Percentiles rank a stretch among this genome's conserved stretches.
phyloP scores from a whole-genome alignment of 2,329 filamentous ascomycete species.

The Corynespora cassiicola region DNA sequence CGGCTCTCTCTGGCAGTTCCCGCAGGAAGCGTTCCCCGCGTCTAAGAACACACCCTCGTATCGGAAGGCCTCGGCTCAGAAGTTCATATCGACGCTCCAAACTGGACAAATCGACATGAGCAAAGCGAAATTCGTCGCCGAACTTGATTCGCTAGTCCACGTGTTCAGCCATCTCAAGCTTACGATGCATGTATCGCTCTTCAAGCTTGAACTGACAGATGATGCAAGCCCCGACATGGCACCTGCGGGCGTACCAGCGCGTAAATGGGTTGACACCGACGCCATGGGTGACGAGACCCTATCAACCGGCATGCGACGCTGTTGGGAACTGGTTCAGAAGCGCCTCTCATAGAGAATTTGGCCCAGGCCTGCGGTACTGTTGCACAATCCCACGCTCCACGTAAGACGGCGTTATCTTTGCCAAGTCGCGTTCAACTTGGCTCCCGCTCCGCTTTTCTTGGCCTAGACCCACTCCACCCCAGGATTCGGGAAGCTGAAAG shows the following conservation, averaged over 20 bases:
- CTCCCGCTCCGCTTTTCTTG: slow-evolving; percentile 30
- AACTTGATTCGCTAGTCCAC: slow-evolving; percentile 37
- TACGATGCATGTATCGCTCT: slow-evolving; percentile 42
- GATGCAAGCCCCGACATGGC: not conserved
- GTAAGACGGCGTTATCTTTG: slow-evolving; percentile 32
- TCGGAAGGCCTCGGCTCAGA: slow-evolving; percentile 30
- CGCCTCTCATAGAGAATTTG: not conserved
- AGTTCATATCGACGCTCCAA: slow-evolving; percentile 25
- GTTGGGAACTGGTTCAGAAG: slow-evolving; percentile 35
- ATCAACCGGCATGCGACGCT: slow-evolving; percentile 45
- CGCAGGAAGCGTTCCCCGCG: slow-evolving; percentile 27
- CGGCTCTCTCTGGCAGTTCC: slow-evolving; percentile 37
- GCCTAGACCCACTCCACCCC: slow-evolving; percentile 21
- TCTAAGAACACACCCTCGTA: slow-evolving; percentile 21
- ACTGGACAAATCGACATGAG: slow-evolving; percentile 19
- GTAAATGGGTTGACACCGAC: slow-evolving; percentile 39
- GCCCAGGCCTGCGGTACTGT: not conserved
- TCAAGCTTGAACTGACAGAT: slow-evolving; percentile 21
- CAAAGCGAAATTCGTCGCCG: slow-evolving; percentile 20
- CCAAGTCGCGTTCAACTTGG: slow-evolving; percentile 28
- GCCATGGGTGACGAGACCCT: slow-evolving; percentile 40
- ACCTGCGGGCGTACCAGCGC: slow-evolving; percentile 16
- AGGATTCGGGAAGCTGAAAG: slow-evolving; percentile 19
- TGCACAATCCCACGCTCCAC: slow-evolving; percentile 16
- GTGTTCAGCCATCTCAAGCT: slow-evolving; percentile 44